Conservation (phyloP, 2,329 filamentous ascomycete genomes). For the Trichoderma sp. region DNA sequence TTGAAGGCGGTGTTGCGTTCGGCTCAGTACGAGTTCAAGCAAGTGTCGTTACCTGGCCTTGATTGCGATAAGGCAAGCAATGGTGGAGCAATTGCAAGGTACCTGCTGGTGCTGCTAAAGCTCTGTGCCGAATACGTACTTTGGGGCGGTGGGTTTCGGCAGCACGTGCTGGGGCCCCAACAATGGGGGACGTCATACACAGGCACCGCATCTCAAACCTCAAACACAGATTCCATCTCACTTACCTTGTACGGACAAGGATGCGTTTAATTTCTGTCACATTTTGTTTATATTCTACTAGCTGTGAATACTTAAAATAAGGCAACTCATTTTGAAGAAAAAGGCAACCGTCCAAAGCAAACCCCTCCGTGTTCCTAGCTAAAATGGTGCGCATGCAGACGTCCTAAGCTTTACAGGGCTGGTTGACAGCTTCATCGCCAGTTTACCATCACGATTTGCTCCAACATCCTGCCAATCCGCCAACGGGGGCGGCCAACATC, state of each 20-base stretch:
- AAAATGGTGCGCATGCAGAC: neutral
- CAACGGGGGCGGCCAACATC: neutral
- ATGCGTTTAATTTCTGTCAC: neutral
- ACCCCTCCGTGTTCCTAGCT: neutral
- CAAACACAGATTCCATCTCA: neutral
- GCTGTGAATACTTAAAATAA: neutral
- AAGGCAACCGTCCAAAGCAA: neutral
- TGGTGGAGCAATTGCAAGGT: conserved; percentile 1
- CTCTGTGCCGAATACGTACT: neutral
- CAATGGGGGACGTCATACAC: neutral
- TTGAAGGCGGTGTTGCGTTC: neutral
- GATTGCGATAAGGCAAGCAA: conserved; percentile 12
- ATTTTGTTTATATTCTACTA: neutral
- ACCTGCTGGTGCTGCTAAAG: neutral
- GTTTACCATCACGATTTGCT: neutral
- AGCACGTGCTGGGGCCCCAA: conserved; percentile 1
- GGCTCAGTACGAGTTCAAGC: neutral
- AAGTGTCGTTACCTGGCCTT: conserved; percentile 2
- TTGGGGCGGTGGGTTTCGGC: neutral
- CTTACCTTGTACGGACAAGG: neutral
- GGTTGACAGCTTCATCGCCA: neutral
- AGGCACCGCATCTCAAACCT: neutral
- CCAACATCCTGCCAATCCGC: neutral
- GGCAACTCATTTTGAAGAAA: neutral
- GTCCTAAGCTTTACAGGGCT: neutral